Evolutionary conservation across 1,139 yeast species (phyloP), one percentile per base, ranked within the genome.

Genomic region (Suhomyces anneliseae): DNA sequence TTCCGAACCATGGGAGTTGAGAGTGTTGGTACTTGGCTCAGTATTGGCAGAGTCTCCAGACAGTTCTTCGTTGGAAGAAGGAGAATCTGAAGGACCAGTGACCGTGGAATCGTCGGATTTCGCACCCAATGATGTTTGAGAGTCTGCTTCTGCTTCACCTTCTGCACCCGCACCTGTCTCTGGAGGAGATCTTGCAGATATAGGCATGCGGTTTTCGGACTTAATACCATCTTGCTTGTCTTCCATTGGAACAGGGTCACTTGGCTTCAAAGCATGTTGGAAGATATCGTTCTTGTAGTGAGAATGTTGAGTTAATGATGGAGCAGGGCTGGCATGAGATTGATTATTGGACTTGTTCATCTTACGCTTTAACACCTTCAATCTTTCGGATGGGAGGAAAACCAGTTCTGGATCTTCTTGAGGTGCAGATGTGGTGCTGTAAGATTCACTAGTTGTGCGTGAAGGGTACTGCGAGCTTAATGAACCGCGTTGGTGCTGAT

Each of bases 371-470:
- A 65, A 47, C 5, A 62, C 66, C 46, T 66, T 64, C 34, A 65
- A 46, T 26, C 70, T 49, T 48, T 66, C 70, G 39, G 45, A 57
- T 4, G 70, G 71, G 35, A 65, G 38, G 44, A 66, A 66, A 9
- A 49, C 44, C n/a, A 46, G 36, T 27, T 43, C 44, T 12, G 33
- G 34, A 24, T 40, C 8, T 14, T 39, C 39, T 12, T 36, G 36
- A 39, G 33, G 37, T 34, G 14, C 38, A 36, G 32, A 15, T 39
- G n/a, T 36, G 34, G 33, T 14, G 27, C 11, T 26, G n/a, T 38
- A 8, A 12, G 37, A 29, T 11, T 27, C 39, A 15, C 14, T 10
- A 4, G 8, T 35, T 33, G 11, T 32, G 12, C 12, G 35, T 27
- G 27, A 34, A 27, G 33, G 19, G 27, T 3, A 7, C 24, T 37